Evolutionary conservation across 495 filamentous ascomycete genomes (phyloP), one percentile per base, ranked within the genome.

Genomic region (Penicillium malachiteum): DNA sequence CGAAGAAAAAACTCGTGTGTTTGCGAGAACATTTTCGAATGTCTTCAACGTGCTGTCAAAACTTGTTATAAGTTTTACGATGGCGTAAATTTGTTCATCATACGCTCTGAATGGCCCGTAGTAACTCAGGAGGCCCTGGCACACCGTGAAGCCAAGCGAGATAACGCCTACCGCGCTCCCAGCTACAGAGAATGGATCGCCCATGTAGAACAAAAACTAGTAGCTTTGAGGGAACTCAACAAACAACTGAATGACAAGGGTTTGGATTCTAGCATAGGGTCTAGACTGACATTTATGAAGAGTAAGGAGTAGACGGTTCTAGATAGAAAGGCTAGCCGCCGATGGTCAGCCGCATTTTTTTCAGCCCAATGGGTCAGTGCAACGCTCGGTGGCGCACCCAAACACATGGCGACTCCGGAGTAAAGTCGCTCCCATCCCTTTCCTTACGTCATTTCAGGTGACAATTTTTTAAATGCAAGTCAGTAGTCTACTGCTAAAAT

Each of bases 71-170:
- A 41, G 37, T 4, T 21, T 26, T 13, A 41, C 21, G 32, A 55
- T 39, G 3, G 31, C 16, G 11, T 58, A 48, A 21, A 46, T 60
- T 13, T 67, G 40, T 21, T 52, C n/a, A 46, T 55, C 32, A n/a
- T 59, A 55, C 5, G 33, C 39, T n/a, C 48, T 51, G 32, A 45
- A 68, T 8, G 59, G 31, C 1, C 50, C 54, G 38, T 62, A 66
- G 38, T 65, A 71, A 11, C 54, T 38, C 6, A 59, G 3, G 0
- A 71, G 48, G 10, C 55, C 57, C 33, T 66, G 55, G 31, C 57
- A 64, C 12, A 68, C 52, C 5, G 53, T 44, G 8, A 71, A 40
- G 42, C 65, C 67, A 12, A 70, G 56, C 7, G 67, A 70, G 12
- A 68, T 50, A 5, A 70, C 49, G 1, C 65, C 67, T 1, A 52